Conservation (phyloP, 352 stramenopile species). For the Phytopythium oedochilum region DNA sequence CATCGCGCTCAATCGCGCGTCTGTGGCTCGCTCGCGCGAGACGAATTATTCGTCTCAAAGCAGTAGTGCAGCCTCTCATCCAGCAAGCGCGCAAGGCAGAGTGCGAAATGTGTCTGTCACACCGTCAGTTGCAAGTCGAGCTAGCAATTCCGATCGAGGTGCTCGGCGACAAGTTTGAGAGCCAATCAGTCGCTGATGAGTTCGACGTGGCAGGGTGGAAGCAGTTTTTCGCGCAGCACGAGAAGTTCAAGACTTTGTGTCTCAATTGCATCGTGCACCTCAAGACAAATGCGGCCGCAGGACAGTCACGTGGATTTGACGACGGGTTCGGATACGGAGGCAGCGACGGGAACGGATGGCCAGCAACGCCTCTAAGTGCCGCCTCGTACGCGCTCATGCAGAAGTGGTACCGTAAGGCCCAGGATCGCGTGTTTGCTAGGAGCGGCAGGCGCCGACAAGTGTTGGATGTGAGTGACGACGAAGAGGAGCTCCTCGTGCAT, state of each 20-base stretch:
- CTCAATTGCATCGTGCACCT: conserved; percentile 90
- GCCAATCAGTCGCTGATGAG: conserved; percentile 80
- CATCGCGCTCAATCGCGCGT: conserved; percentile 90
- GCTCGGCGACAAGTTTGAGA: conserved; percentile 91
- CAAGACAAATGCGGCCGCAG: conserved; percentile 29
- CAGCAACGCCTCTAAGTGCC: conserved; percentile 66
- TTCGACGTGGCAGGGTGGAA: conserved; percentile 95
- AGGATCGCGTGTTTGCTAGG: conserved; percentile 86
- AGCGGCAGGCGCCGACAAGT: conserved; percentile 48
- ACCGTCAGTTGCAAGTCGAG: conserved; percentile 93
- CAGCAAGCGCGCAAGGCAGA: conserved; percentile 88
- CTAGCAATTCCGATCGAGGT: conserved; percentile 90
- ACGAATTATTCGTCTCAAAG: conserved; percentile 76
- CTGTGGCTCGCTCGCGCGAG: conserved; percentile 90
- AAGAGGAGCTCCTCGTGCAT: conserved; percentile 66
- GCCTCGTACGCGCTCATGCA: conserved; percentile 88
- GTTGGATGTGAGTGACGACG: conserved; percentile 84
- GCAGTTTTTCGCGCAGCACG: conserved; percentile 91
- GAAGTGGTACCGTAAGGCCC: conserved; percentile 89
- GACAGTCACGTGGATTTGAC: conserved; percentile 16
- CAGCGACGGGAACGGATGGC: conserved; percentile 29
- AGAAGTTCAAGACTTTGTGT: conserved; percentile 94
- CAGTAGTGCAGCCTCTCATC: conserved; percentile 90
- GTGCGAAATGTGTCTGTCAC: conserved; percentile 94
- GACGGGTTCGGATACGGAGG: conserved; percentile 11